Evolutionary conservation across 345 rosid genomes (phyloP).

Genomic region (Eucalyptus guilfoylei): DNA sequence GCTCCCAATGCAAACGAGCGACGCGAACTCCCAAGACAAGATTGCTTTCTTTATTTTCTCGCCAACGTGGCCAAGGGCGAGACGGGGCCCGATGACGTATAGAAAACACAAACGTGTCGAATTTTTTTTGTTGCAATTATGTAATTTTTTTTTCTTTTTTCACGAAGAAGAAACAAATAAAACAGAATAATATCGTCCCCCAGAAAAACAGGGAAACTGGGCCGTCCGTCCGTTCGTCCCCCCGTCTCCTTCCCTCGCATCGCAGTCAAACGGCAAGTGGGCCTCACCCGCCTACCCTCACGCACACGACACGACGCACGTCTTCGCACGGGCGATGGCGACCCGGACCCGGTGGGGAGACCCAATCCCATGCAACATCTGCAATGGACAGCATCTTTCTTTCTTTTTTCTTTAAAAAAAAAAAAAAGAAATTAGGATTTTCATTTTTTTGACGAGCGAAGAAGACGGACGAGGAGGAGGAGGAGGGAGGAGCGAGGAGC

Average conservation of each 20-base stretch:
- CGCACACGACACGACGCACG: background rate
- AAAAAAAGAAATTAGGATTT: background rate
- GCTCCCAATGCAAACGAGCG: background rate
- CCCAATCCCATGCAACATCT: background rate
- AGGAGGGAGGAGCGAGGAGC: background rate
- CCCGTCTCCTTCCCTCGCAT: background rate
- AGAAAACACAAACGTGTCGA: background rate
- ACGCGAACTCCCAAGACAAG: background rate
- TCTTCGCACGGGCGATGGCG: background rate
- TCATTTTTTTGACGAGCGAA: background rate
- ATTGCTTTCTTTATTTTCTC: background rate
- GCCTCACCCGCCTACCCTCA: background rate
- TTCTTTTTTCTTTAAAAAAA: too few relatives aligned
- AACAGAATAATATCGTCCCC: background rate
- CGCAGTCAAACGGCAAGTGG: background rate
- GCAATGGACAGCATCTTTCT: background rate
- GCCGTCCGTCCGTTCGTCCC: background rate
- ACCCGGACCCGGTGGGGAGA: background rate
- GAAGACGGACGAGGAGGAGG: background rate
- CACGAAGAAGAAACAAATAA: background rate
- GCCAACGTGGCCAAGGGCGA: background rate
- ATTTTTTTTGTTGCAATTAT: background rate
- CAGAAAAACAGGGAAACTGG: background rate
- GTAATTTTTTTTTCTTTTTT: background rate
- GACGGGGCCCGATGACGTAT: background rate